These are phyloP conservation scores for Rhodotorula graminis DNA, from an alignment of 768 basidiomycete genomes.

Conservation along the genomic window DNA sequence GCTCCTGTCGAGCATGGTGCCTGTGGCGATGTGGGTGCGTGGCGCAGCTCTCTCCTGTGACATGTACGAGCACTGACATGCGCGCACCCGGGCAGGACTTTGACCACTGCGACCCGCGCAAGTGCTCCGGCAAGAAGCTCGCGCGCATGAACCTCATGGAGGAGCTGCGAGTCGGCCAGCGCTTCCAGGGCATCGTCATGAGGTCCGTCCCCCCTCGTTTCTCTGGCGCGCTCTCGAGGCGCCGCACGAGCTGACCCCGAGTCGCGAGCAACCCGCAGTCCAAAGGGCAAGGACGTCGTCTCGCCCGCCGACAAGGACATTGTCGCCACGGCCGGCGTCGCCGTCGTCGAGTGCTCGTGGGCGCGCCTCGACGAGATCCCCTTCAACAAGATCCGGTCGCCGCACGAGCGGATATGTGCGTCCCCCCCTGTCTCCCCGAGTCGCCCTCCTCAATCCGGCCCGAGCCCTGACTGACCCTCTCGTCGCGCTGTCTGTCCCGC, in stretches of 20 bases:
- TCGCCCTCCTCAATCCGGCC: too few species aligned
- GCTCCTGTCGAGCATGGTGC: conserved; percentile 6
- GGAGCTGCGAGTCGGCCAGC: conserved; percentile 72
- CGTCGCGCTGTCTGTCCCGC: not conserved
- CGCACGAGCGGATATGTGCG: conserved; percentile 83
- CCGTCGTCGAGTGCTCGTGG: conserved; percentile 99
- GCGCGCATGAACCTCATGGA: conserved; percentile 76
- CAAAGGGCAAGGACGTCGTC: conserved; percentile 71
- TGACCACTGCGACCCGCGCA: conserved; percentile 89
- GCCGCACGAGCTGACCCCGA: not conserved
- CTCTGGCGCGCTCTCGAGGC: too few species aligned
- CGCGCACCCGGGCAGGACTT: conserved; percentile 66
- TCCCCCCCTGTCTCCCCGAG: conserved; percentile 29
- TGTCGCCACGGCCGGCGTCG: conserved; percentile 67
- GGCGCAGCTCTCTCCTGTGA: not conserved
- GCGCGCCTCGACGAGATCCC: conserved; percentile 91
- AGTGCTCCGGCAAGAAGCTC: conserved; percentile 84
- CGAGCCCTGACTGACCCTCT: too few species aligned
- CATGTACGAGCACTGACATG: not conserved
- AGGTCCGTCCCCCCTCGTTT: conserved; percentile 59
- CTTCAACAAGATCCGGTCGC: conserved; percentile 85
- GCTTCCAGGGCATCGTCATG: conserved; percentile 86
- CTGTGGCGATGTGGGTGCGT: conserved; percentile 36
- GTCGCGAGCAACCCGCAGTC: conserved; percentile 55
- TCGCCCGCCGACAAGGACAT: conserved; percentile 81